A percentile compares a stretch with the other conserved stretches of the same genome.
phyloP scores from a whole-genome alignment of 306 rosid species.

The Vigna unguiculata region DNA sequence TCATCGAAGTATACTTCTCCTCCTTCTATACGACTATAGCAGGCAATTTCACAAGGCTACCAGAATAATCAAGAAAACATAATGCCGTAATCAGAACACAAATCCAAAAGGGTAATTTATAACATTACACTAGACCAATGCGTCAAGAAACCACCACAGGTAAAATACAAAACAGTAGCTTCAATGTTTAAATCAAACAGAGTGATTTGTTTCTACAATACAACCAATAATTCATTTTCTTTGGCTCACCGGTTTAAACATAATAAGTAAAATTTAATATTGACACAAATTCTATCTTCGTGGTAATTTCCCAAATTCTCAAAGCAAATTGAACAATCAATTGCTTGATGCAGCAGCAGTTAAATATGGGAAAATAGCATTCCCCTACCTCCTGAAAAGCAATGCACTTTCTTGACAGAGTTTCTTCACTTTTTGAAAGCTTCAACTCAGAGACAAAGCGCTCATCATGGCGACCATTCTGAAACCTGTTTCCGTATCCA shows the following conservation, averaged over 20 bases:
- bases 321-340: conserved; percentile 34
- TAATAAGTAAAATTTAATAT: neutral
- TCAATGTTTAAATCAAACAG: conserved; percentile 30
- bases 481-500: conserved; percentile 73
- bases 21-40: conserved; percentile 90
- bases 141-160: conserved; percentile 4
- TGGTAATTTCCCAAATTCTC: conserved; percentile 9
- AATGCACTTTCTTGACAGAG: conserved; percentile 59
- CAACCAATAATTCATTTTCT: neutral
- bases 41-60: conserved; percentile 88
- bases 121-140: conserved; percentile 12
- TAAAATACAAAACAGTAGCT: conserved; percentile 22
- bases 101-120: conserved; percentile 8
- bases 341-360: conserved; percentile 2
- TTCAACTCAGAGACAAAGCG: conserved; percentile 84
- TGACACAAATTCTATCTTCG: conserved; percentile 1
- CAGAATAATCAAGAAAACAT: conserved; percentile 44
- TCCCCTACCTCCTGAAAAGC: conserved; percentile 65
- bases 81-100: conserved; percentile 9
- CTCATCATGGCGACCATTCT: conserved; percentile 77
- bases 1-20: conserved; percentile 90
- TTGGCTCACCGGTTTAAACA: conserved; percentile 5
- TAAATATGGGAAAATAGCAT: conserved; percentile 29
- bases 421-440: conserved; percentile 87
- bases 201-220: conserved; percentile 29